Evolutionary conservation across 2,329 filamentous ascomycete species (phyloP).

Genomic region (Aspergillus sp.): DNA sequence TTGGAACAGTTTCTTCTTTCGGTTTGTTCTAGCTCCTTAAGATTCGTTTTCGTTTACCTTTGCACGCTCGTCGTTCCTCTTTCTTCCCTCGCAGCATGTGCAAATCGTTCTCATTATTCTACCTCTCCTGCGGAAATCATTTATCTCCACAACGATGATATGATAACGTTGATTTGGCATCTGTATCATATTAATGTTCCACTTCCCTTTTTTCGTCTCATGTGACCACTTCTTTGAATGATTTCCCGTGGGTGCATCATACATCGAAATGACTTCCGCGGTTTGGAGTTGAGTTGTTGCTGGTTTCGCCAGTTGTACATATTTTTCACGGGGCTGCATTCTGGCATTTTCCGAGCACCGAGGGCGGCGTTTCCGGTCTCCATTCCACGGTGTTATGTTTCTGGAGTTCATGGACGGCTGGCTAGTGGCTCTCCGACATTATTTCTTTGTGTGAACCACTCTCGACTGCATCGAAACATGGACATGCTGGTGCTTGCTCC

Average conservation of each 20-base stretch:
- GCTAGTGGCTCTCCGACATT: neutral
- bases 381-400: neutral
- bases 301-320: constrained; percentile 12
- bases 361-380: constrained; percentile 2
- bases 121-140: neutral
- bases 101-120: neutral
- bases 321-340: constrained; percentile 1
- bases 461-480: too few species aligned
- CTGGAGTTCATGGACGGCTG: constrained; percentile 2
- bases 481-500: too few species aligned
- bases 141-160: constrained; percentile 1
- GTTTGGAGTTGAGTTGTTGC: constrained; percentile 5
- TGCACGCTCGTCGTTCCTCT: neutral
- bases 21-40: neutral
- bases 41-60: neutral
- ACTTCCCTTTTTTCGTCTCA: neutral
- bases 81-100: neutral
- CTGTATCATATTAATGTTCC: constrained; percentile 4
- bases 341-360: constrained; percentile 1
- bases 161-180: constrained; percentile 2
- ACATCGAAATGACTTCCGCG: neutral
- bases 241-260: neutral
- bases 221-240: neutral
- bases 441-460: neutral
- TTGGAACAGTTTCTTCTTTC: neutral